Conservation (phyloP, 495 filamentous ascomycete genomes). For the Neurospora sp. region DNA sequence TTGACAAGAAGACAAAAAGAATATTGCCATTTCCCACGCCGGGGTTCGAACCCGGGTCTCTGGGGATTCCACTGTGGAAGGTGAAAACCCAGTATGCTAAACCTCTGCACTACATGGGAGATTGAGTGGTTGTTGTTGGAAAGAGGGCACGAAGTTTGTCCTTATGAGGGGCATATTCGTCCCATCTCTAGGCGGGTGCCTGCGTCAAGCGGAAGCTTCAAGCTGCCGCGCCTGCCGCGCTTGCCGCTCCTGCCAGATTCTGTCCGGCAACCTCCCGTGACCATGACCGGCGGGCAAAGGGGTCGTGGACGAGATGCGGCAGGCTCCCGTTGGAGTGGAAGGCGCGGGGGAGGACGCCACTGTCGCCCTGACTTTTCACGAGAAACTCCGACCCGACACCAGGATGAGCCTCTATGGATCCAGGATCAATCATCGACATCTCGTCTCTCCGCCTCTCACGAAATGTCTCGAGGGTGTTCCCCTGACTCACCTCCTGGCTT, state of each 20-base stretch:
- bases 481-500: no score
- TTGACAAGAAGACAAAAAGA: background rate
- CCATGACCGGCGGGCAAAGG: background rate
- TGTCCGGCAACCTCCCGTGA: background rate
- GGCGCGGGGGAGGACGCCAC: background rate
- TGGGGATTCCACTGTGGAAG: background rate
- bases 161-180: background rate
- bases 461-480: no score
- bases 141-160: background rate
- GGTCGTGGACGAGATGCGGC: background rate
- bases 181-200: background rate
- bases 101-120: constrained; percentile 16
- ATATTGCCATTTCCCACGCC: constrained; percentile 4
- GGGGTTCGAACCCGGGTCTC: constrained; percentile 17
- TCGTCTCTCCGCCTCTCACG: no score
- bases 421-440: no score
- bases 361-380: background rate
- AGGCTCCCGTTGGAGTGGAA: background rate
- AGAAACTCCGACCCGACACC: background rate
- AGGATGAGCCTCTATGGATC: no score
- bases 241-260: background rate
- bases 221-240: background rate
- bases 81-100: constrained; percentile 17
- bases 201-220: background rate
- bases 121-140: background rate